Evolutionary conservation across 306 rosid genomes (phyloP).

Genomic region (Canavalia gladiata): DNA sequence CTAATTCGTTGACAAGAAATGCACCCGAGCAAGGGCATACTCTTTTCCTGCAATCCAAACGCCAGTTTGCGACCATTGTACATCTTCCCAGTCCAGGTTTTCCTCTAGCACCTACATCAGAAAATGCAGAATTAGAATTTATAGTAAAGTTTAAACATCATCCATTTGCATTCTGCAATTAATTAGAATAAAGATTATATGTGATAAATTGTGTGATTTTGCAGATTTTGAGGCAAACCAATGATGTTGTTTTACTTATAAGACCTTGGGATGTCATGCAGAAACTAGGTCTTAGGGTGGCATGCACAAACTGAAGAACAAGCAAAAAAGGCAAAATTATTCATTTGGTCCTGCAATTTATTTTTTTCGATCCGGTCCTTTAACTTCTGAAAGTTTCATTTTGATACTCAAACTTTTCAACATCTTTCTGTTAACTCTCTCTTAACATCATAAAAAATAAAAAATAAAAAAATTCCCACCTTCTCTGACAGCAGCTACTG

Average conservation of each 20-base stretch:
- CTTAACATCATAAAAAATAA: too few species aligned
- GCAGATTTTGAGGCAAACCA: conserved; percentile 12
- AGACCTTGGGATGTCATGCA: conserved; percentile 12
- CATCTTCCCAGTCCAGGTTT: conserved; percentile 93
- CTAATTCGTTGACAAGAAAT: conserved; percentile 81
- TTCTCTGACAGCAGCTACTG: too few species aligned
- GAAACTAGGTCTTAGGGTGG: too few species aligned
- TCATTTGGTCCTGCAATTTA: too few species aligned
- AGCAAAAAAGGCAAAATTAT: not conserved
- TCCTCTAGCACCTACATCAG: conserved; percentile 77
- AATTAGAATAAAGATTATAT: not conserved
- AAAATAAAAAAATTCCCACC: too few species aligned
- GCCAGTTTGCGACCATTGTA: conserved; percentile 98
- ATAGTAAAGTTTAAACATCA: not conserved
- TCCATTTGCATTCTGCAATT: not conserved
- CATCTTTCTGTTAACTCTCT: too few species aligned
- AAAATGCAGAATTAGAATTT: not conserved
- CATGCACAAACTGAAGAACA: not conserved
- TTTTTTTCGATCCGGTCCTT: too few species aligned
- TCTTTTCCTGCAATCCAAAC: conserved; percentile 95
- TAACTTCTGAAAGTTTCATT: too few species aligned
- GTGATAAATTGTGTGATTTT: not conserved
- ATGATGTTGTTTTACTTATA: not conserved
- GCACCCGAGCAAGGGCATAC: conserved; percentile 88
- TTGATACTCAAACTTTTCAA: too few species aligned